Evolutionary conservation across 306 rosid genomes (phyloP).

Genomic region (Castanea sativa): DNA sequence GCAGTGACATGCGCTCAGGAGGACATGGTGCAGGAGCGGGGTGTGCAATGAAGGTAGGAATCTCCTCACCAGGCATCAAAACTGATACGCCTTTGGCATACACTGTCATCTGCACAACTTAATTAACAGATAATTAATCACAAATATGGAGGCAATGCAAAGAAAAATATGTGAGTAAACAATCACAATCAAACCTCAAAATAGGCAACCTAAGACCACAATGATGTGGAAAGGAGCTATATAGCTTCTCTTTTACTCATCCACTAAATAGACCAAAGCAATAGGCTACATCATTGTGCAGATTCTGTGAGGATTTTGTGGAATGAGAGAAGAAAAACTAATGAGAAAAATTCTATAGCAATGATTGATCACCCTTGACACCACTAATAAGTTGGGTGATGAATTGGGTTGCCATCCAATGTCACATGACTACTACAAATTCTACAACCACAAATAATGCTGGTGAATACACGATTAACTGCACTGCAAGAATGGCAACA

Average conservation of each 20-base stretch:
- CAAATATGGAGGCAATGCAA: neutral
- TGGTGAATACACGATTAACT: no score
- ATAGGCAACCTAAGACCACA: neutral
- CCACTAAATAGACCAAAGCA: neutral
- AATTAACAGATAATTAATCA: neutral
- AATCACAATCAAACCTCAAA: neutral
- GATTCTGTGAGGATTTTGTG: neutral
- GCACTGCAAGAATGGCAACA: neutral
- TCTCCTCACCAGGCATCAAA: slow-evolving; percentile 68
- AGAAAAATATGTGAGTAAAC: neutral
- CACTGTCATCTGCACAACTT: slow-evolving; percentile 37
- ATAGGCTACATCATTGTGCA: neutral
- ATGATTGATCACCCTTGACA: no score
- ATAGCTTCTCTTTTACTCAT: neutral
- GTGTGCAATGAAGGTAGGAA: slow-evolving; percentile 68
- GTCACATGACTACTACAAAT: neutral
- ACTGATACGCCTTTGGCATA: slow-evolving; percentile 57
- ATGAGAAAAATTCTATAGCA: neutral
- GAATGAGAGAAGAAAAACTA: neutral
- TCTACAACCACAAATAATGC: no score
- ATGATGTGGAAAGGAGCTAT: neutral
- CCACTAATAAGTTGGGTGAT: no score
- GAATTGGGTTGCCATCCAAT: neutral
- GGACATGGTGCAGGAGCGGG: slow-evolving; percentile 54
- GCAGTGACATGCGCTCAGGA: slow-evolving; percentile 35